phyloP scores from a whole-genome alignment of 129 eudicot genomes.

The Rutidosis leptorrhynchoides region DNA sequence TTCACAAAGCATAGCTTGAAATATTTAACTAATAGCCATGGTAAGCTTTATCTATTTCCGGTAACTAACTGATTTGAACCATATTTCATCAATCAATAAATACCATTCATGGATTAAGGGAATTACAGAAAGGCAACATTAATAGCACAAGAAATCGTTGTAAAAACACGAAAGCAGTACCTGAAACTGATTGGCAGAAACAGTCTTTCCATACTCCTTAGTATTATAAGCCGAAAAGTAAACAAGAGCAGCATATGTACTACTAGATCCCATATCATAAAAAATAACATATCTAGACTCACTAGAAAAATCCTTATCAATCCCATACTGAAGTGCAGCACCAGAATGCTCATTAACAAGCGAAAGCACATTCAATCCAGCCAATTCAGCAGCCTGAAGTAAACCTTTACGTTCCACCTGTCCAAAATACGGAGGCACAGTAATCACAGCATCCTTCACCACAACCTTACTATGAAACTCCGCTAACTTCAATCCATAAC shows the following conservation, averaged over 20 bases:
- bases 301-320: conserved; percentile 86
- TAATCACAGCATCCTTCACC: conserved; percentile 81
- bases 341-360: conserved; percentile 90
- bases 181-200: conserved; percentile 89
- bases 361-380: conserved; percentile 79
- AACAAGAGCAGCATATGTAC: conserved; percentile 96
- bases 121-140: conserved; percentile 13
- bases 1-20: too few relatives aligned
- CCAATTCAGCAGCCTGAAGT: conserved; percentile 79
- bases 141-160: conserved; percentile 6
- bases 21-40: too few relatives aligned
- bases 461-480: conserved; percentile 66
- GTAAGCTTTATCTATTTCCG: neutral
- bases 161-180: conserved; percentile 33
- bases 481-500: conserved; percentile 61
- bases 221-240: conserved; percentile 87
- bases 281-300: conserved; percentile 85
- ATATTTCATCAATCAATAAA: neutral
- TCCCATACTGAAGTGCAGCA: conserved; percentile 97
- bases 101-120: neutral
- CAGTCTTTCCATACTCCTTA: conserved; percentile 86
- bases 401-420: conserved; percentile 78
- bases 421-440: conserved; percentile 91
- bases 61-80: neutral
- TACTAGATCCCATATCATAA: conserved; percentile 94